These are phyloP conservation scores for Sclerotinia glacialis DNA, from an alignment of 2,329 filamentous ascomycete genomes.

Conservation along the genomic window DNA sequence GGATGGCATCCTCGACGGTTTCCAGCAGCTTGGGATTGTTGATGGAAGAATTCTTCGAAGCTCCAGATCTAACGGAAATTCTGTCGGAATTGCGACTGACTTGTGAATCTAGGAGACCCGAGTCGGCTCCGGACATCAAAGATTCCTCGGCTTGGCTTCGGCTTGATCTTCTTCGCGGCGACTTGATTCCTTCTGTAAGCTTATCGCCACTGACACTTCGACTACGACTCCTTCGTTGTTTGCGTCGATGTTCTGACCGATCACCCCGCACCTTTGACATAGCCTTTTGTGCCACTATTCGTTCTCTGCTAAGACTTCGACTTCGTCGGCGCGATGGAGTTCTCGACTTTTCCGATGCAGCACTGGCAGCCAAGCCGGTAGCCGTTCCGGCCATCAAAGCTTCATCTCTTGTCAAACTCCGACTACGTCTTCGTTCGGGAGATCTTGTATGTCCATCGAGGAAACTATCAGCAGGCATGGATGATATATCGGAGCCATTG, in stretches of 20 bases:
- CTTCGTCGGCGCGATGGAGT: conserved; percentile 57
- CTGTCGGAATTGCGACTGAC: conserved; percentile 54
- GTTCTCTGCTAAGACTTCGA: conserved; percentile 63
- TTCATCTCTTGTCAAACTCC: conserved; percentile 36
- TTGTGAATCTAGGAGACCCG: conserved; percentile 53
- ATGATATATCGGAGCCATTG: conserved; percentile 81
- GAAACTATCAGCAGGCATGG: conserved; percentile 71
- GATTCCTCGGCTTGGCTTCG: conserved; percentile 52
- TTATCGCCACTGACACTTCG: conserved; percentile 48
- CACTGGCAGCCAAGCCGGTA: conserved; percentile 43
- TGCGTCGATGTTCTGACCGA: conserved; percentile 46
- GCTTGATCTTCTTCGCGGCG: conserved; percentile 48
- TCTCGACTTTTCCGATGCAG: conserved; percentile 50
- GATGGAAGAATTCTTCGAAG: conserved; percentile 56
- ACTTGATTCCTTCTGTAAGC: conserved; percentile 45
- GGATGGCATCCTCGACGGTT: conserved; percentile 73
- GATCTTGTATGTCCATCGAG: conserved; percentile 49
- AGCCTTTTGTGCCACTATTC: conserved; percentile 62
- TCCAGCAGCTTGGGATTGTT: conserved; percentile 71
- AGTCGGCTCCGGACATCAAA: conserved; percentile 48
- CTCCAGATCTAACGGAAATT: conserved; percentile 57
- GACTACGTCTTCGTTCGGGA: conserved; percentile 37
- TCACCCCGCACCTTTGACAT: conserved; percentile 62
- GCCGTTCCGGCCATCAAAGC: conserved; percentile 38
- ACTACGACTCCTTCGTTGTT: conserved; percentile 44